phyloP scores from a whole-genome alignment of 2,329 filamentous ascomycete species.

The Thielaviopsis populi region DNA sequence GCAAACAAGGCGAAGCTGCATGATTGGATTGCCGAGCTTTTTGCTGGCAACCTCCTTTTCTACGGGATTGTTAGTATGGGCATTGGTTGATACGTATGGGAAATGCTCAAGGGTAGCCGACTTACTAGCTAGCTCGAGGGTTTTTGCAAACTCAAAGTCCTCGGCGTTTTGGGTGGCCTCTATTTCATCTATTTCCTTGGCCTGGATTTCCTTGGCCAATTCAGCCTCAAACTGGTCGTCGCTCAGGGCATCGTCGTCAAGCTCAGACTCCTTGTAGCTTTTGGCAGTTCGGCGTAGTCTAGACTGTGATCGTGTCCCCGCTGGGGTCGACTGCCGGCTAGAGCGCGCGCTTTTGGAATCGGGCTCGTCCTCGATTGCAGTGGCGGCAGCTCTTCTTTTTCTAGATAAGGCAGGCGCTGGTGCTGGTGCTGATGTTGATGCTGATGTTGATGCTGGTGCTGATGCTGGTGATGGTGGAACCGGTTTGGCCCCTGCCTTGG shows the following conservation, averaged over 20 bases:
- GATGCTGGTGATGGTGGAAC: not conserved
- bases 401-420: not conserved
- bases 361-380: conserved; percentile 23
- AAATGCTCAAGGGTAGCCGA: conserved; percentile 17
- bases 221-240: conserved; percentile 75
- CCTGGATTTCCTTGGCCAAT: conserved; percentile 47
- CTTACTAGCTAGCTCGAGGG: conserved; percentile 61
- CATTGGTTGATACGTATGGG: too few relatives aligned
- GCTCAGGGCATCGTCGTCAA: conserved; percentile 50
- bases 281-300: conserved; percentile 22
- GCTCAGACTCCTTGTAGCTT: conserved; percentile 33
- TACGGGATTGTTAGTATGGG: conserved; percentile 25
- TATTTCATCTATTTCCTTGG: conserved; percentile 40
- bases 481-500: not conserved
- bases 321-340: conserved; percentile 60
- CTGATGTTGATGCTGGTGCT: not conserved
- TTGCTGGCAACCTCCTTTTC: conserved; percentile 78
- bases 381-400: conserved; percentile 22
- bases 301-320: conserved; percentile 36
- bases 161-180: conserved; percentile 24
- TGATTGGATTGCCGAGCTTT: conserved; percentile 82
- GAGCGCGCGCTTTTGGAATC: conserved; percentile 57
- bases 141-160: conserved; percentile 35
- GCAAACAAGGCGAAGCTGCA: conserved; percentile 82
- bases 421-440: not conserved